Base-by-base conservation (phyloP, 2,329 filamentous ascomycete species). In the Alternaria conjuncta region DNA sequence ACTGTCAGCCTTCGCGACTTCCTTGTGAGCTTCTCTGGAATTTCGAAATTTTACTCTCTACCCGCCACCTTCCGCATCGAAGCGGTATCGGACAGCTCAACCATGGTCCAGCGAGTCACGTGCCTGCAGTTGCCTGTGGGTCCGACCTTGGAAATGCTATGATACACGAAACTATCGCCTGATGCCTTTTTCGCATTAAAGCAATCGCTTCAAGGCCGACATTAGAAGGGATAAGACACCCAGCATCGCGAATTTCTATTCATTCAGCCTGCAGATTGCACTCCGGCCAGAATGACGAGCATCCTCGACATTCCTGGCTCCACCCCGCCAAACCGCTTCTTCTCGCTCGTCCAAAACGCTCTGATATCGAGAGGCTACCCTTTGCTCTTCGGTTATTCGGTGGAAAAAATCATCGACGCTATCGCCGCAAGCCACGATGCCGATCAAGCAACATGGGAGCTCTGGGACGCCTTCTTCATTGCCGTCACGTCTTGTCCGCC, bases 391-490 rank as follows among this genome's bases (percentile, higher is more conserved):
- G 12, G 5, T 4, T 0, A 51, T 18, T 23, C n/a, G 10, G 56
- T 46, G 4, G 25, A 23, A 23, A 4, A 50, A 1, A 26, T 58
- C 10, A 23, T 60, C 20, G 20, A 44, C 1, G 10, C 49, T 6
- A 20, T 60, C 41, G 23, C 26, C 18, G 12, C 49, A 11, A 30
- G 23, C 8, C 4, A 21, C 13, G 4, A 47, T 9, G 50, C 50
- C 15, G 9, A 15, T 36, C 7, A 28, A 0, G 26, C 41, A 3
- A 26, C 49, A 2, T 60, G 50, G 41, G n/a, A 60, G 26, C 32
- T 60, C 15, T 60, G 49, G 57, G 50, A 55, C 11, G 57, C 57
- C 41, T 55, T 60, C 26, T 60, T 60, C 25, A 55, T 3, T 2
- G 6, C 26, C 4, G 57, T 55, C 15, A 8, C 15, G 15, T 25